Conservation (phyloP, 2,329 filamentous ascomycete species). For the Cladorrhinum sp. region DNA sequence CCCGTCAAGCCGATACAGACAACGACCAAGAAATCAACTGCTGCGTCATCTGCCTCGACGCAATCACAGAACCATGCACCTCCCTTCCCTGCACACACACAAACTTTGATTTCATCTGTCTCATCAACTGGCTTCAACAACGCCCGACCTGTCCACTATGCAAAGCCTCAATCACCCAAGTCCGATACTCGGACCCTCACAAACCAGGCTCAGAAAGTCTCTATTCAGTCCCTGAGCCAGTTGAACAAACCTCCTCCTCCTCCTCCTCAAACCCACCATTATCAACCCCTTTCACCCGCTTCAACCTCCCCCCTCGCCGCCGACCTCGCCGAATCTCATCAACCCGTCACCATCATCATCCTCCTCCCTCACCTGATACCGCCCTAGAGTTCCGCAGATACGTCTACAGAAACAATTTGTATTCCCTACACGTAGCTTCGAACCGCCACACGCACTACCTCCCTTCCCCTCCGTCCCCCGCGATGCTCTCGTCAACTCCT, state of each 20-base stretch:
- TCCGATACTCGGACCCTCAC: slow-evolving; percentile 52
- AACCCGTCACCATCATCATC: slow-evolving; percentile 20
- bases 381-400: slow-evolving; percentile 59
- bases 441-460: slow-evolving; percentile 75
- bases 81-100: slow-evolving; percentile 74
- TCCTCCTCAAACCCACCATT: neutral
- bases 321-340: no score
- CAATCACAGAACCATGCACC: slow-evolving; percentile 67
- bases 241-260: slow-evolving; percentile 5
- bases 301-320: neutral
- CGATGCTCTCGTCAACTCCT: slow-evolving; percentile 59
- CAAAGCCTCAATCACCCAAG: slow-evolving; percentile 52
- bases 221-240: slow-evolving; percentile 41
- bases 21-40: slow-evolving; percentile 33
- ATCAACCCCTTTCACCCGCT: neutral
- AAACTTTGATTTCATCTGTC: slow-evolving; percentile 82
- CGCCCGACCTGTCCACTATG: slow-evolving; percentile 76
- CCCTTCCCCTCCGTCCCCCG: slow-evolving; percentile 54
- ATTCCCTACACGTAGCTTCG: slow-evolving; percentile 74
- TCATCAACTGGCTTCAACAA: slow-evolving; percentile 76
- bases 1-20: slow-evolving; percentile 28
- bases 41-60: slow-evolving; percentile 86
- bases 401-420: slow-evolving; percentile 70
- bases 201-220: slow-evolving; percentile 33
- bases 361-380: slow-evolving; percentile 30